Evolutionary conservation across 768 basidiomycete genomes (phyloP).

Genomic region (Obba rivulosa): DNA sequence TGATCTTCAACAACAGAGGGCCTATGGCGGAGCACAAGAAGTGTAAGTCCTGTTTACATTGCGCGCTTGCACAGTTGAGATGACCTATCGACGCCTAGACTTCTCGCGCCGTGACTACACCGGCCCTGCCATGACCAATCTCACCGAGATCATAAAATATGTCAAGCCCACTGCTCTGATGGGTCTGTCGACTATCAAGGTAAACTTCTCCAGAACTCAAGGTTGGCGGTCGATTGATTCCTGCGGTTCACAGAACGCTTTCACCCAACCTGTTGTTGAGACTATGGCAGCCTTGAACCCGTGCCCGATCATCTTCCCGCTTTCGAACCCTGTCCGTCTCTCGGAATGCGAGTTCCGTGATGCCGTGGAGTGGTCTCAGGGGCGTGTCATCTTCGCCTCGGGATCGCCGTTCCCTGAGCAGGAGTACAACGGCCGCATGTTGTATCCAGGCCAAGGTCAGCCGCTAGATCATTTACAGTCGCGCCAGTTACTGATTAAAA

Average conservation of each 20-base stretch:
- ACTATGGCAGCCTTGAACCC: conserved; percentile 76
- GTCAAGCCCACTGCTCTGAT: conserved; percentile 87
- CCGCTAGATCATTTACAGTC: not conserved
- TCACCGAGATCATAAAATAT: conserved; percentile 73
- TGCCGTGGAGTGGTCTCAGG: conserved; percentile 66
- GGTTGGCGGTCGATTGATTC: not conserved
- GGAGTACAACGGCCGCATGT: conserved; percentile 44
- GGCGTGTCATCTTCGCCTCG: conserved; percentile 78
- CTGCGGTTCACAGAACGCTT: conserved; percentile 50
- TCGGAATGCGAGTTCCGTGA: conserved; percentile 79
- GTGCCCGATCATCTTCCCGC: conserved; percentile 87
- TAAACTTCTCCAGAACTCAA: conserved; percentile 15
- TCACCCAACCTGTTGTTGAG: conserved; percentile 63
- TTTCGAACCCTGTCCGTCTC: conserved; percentile 82
- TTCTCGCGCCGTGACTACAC: conserved; percentile 80
- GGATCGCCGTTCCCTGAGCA: conserved; percentile 81
- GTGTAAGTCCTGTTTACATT: conserved; percentile 45
- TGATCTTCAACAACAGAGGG: conserved; percentile 73
- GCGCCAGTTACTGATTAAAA: not conserved
- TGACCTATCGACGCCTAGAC: conserved; percentile 35
- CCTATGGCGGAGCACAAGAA: conserved; percentile 78
- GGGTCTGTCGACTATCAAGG: conserved; percentile 82
- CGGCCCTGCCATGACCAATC: conserved; percentile 68
- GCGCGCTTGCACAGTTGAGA: no score
- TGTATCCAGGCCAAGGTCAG: conserved; percentile 72